These are phyloP conservation scores for Vaccinium vitisidaea DNA, from an alignment of 148 eudicot species.

Conservation along the genomic window DNA sequence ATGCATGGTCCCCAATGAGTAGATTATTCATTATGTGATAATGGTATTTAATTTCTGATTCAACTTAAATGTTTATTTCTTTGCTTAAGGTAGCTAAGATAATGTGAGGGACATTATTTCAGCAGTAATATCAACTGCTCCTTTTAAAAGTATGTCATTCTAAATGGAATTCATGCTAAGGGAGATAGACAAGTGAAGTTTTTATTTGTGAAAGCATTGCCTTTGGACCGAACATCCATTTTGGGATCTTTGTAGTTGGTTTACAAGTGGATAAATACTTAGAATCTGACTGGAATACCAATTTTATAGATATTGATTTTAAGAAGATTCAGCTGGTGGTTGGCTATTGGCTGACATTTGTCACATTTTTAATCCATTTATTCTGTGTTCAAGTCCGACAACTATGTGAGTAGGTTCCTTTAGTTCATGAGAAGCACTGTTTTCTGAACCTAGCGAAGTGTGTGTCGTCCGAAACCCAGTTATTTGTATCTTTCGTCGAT, in stretches of 20 bases:
- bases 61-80: neutral
- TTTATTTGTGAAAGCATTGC: neutral
- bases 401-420: neutral
- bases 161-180: neutral
- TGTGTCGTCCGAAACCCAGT: neutral
- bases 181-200: neutral
- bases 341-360: slow-evolving; percentile 4
- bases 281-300: neutral
- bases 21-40: neutral
- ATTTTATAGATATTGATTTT: neutral
- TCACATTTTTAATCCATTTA: neutral
- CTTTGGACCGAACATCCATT: neutral
- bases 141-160: neutral
- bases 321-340: neutral
- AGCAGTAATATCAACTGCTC: neutral
- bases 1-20: neutral
- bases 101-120: neutral
- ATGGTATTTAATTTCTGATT: neutral
- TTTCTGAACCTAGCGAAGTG: neutral
- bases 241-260: neutral
- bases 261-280: neutral
- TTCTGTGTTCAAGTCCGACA: neutral
- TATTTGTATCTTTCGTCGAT: neutral
- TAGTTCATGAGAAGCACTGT: neutral
- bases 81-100: neutral